Base-by-base conservation (phyloP, 331 rosid genomes). In the Dryas integrifolia region DNA sequence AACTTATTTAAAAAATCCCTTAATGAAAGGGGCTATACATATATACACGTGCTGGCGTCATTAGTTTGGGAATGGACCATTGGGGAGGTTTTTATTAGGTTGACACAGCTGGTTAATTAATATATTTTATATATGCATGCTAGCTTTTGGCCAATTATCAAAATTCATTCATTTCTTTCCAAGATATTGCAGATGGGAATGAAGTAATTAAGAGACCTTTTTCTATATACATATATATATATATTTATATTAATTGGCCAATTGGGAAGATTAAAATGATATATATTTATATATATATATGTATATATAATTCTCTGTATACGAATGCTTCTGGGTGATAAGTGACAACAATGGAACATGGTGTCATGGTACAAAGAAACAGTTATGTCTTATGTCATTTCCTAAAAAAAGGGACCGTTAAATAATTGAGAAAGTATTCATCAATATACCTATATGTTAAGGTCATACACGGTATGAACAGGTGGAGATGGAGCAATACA, bases 351-450 rank as follows among this genome's bases (percentile, higher is more conserved):
- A n/a, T 67, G 15, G 72, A 67, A 35, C 48, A 49, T 53, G 24
- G 47, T 58, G 75, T 58, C 67, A 71, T 71, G 56, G 5, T 58
- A 45, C 67, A 71, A 58, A 57, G 67, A 71, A 71, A 58, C 75
- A 62, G 75, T 71, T 71, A 58, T 71, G 75, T 58, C 67, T 45
- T 71, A 58, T 71, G 75, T 46, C 66, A 71, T 61, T 45, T 18
- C 46, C 4, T 12, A 7, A 39, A 46, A 44, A 30, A 26, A 7
- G 30, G 57, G n/a, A 40, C 57, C 47, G 35, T 71, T 58, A 45
- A 57, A 47, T 7, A 12, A 45, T 0, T 43, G 6, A 9, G 9
- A 45, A 58, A 45, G 66, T 44, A 45, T 58, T 57, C 75, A 43
- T 21, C 52, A 41, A 69, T 55, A 70, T 56, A 52, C 39, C 38